These are phyloP conservation scores for Lentinula novae-zelandiae DNA, from an alignment of 1,284 basidiomycete species.

Conservation along the genomic window DNA sequence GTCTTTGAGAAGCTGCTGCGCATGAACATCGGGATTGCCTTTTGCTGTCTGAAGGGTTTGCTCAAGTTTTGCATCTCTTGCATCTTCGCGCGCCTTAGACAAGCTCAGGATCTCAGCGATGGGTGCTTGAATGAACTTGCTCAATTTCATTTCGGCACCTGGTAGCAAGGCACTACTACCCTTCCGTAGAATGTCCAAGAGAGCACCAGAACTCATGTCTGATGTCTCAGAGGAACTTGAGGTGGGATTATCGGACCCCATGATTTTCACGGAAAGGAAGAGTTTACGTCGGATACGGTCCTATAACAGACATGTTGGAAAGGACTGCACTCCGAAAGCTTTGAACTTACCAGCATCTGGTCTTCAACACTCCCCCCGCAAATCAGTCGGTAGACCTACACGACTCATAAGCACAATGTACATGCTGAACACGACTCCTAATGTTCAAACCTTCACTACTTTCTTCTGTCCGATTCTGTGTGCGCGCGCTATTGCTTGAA, in stretches of 20 bases:
- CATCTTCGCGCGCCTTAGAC: constrained; percentile 36
- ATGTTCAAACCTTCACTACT: constrained; percentile 61
- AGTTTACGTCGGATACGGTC: constrained; percentile 60
- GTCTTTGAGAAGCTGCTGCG: constrained; percentile 31
- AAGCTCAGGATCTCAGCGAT: constrained; percentile 40
- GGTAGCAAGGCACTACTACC: constrained; percentile 50
- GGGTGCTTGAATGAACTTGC: constrained; percentile 37
- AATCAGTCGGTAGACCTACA: constrained; percentile 52
- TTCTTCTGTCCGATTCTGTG: constrained; percentile 82
- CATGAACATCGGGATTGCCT: constrained; percentile 16
- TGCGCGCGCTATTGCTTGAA: constrained; percentile 84
- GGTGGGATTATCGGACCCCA: constrained; percentile 33
- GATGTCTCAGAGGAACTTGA: constrained; percentile 19
- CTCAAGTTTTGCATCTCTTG: constrained; percentile 40
- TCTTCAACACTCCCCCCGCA: constrained; percentile 61
- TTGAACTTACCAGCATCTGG: constrained; percentile 45
- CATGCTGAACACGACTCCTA: not conserved
- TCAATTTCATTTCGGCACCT: constrained; percentile 36
- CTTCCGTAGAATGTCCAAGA: constrained; percentile 51
- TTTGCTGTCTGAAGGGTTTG: constrained; percentile 13
- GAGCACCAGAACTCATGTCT: constrained; percentile 38
- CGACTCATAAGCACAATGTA: not conserved
- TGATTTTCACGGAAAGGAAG: constrained; percentile 58
- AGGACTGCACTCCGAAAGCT: too few species aligned
- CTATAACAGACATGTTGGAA: not conserved